These are phyloP conservation scores for Fragilariopsis cylindrus DNA, from an alignment of 108 stramenopile genomes.

Conservation along the genomic window DNA sequence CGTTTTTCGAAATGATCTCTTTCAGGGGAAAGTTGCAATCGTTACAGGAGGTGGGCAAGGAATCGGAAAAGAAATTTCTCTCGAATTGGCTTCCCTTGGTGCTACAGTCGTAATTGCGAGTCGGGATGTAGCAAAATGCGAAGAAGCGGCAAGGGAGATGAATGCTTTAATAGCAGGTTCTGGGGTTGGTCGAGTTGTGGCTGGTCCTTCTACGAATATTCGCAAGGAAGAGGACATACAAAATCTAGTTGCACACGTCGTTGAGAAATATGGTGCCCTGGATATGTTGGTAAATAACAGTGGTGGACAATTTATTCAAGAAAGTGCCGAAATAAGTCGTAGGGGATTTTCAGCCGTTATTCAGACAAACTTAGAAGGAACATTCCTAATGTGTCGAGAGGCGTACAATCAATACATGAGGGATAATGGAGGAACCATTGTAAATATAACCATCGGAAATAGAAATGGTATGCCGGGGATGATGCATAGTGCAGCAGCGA, in stretches of 20 bases:
- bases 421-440: conserved; percentile 79
- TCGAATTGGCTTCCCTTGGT: conserved; percentile 66
- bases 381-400: conserved; percentile 76
- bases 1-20: conserved; percentile 67
- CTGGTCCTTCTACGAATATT: conserved; percentile 71
- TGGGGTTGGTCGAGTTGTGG: conserved; percentile 47
- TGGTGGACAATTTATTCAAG: conserved; percentile 79
- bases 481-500: conserved; percentile 80
- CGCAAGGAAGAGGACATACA: conserved; percentile 69
- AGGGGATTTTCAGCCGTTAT: conserved; percentile 80
- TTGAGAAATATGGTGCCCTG: conserved; percentile 55
- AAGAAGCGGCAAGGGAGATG: conserved; percentile 58
- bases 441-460: conserved; percentile 87
- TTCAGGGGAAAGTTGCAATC: conserved; percentile 68
- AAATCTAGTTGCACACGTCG: conserved; percentile 50
- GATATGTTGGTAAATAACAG: conserved; percentile 85
- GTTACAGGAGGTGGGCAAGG: conserved; percentile 91
- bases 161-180: conserved; percentile 36
- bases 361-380: conserved; percentile 79
- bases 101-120: conserved; percentile 82
- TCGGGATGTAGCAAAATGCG: conserved; percentile 58
- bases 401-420: conserved; percentile 81
- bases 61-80: conserved; percentile 72
- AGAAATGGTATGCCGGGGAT: conserved; percentile 86
- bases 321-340: conserved; percentile 64